These are phyloP conservation scores for Colletotrichum phormii DNA, from an alignment of 2,329 filamentous ascomycete genomes.

Conservation along the genomic window DNA sequence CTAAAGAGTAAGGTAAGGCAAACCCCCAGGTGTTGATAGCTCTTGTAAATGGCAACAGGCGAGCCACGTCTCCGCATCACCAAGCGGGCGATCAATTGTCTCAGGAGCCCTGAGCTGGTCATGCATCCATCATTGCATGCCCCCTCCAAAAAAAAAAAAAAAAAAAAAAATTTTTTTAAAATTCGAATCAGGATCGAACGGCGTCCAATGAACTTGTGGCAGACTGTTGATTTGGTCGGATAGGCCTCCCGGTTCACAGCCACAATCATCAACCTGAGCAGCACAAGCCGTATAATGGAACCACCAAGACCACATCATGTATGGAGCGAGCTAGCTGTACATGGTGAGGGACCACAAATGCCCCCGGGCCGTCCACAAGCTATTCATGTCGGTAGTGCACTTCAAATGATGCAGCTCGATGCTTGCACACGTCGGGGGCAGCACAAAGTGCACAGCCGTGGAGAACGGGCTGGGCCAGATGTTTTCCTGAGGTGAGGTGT, in stretches of 20 bases:
- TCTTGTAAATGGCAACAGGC: slow-evolving; percentile 15
- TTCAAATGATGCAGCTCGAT: neutral
- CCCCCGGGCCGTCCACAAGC: neutral
- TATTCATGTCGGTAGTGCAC: neutral
- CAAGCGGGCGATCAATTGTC: slow-evolving; percentile 27
- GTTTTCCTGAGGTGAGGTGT: neutral
- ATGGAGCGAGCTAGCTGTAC: neutral
- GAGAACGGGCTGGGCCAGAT: neutral
- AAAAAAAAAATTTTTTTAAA: too few relatives aligned
- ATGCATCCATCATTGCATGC: slow-evolving; percentile 14
- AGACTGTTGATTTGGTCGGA: neutral
- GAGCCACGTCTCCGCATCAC: slow-evolving; percentile 28
- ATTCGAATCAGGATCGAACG: slow-evolving; percentile 6
- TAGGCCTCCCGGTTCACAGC: slow-evolving; percentile 18
- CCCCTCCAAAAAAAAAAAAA: neutral
- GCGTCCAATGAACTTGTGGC: neutral
- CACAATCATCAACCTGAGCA: neutral
- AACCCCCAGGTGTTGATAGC: slow-evolving; percentile 11
- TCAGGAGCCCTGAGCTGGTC: slow-evolving; percentile 31
- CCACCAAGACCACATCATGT: neutral
- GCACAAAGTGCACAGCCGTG: neutral
- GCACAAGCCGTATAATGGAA: neutral
- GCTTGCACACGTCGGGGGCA: neutral
- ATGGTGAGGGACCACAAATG: neutral
- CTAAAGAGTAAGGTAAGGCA: neutral